Base-by-base conservation (phyloP, 2,329 filamentous ascomycete species). In the Mollisiaceae sp. region DNA sequence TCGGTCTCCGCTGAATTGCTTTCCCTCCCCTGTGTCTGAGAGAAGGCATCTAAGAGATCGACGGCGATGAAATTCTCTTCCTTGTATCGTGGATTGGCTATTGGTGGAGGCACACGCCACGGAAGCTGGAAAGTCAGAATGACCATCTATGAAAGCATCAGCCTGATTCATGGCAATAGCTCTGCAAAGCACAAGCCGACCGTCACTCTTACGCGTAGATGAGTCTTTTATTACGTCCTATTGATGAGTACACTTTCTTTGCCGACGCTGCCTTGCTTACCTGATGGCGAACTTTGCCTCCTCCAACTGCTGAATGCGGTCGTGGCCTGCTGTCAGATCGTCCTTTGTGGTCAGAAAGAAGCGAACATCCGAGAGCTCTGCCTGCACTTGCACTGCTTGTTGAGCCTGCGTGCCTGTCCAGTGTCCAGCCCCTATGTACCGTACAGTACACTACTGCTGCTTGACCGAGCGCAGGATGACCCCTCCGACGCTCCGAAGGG, bases 1-100 rank as follows among this genome's bases (percentile, higher is more conserved):
- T 63, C 36, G 39, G 56, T 45, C 47, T 64, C 59, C 47, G 64
- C 64, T 56, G 41, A 39, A 60, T 41, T 64, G 39, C 43, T 59
- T 38, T 59, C 41, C 61, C 52, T 36, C 43, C 66, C 66, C 62
- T 67, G 63, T 55, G 58, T 67, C 56, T 61, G 64, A 52, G 27
- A 60, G 63, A 64, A 62, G 67, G 59, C 62, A 58, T 64, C 43
- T 39, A 52, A 57, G 50, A 41, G 65, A 69, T 65, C 55, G 58
- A 54, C 67, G 59, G 65, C 65, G 60, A 45, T 56, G 62, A 64
- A 64, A 60, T 64, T 60, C 56, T 60, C 56, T 64, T 56, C 62
- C 62, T 64, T 55, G 62, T 54, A 54, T 54, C 50, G 32, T 54
- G 24, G 4, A 54, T 54, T 54, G 50, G 24, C 47, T 11, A 52